A percentile compares a stretch with the other conserved stretches of the same genome.
These are phyloP conservation scores for Serendipita vermifera DNA, from an alignment of 768 basidiomycete species.

Conservation along the genomic window DNA sequence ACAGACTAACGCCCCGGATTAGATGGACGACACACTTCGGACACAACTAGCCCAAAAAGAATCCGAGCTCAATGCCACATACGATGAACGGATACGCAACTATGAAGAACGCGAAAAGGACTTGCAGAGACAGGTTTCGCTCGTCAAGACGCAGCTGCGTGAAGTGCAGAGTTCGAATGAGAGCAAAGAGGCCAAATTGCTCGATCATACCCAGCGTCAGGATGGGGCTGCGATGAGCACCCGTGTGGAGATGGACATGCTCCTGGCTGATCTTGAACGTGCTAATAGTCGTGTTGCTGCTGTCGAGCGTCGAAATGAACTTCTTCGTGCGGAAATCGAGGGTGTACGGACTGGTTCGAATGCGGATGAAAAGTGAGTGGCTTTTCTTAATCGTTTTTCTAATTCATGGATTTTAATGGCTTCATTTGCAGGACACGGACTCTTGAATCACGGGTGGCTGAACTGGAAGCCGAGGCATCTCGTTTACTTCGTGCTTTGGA, in stretches of 20 bases:
- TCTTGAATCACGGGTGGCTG: constrained; percentile 59
- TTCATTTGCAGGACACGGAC: constrained; percentile 27
- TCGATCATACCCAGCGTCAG: constrained; percentile 84
- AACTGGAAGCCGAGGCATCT: constrained; percentile 65
- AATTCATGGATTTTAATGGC: too few relatives aligned
- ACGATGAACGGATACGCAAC: constrained; percentile 90
- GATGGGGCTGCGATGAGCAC: constrained; percentile 80
- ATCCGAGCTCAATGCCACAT: constrained; percentile 91
- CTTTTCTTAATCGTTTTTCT: too few relatives aligned
- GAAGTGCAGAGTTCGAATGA: constrained; percentile 88
- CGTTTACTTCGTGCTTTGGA: constrained; percentile 55
- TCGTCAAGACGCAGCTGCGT: constrained; percentile 76
- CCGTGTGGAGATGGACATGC: constrained; percentile 87
- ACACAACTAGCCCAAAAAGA: constrained; percentile 87
- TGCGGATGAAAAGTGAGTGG: constrained; percentile 52
- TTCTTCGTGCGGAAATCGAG: constrained; percentile 92
- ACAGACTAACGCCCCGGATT: background rate
- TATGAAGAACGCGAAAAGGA: constrained; percentile 96
- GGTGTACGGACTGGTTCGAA: constrained; percentile 69
- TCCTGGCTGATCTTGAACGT: constrained; percentile 83
- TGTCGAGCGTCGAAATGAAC: constrained; percentile 89
- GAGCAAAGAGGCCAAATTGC: constrained; percentile 78
- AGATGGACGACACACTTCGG: constrained; percentile 92
- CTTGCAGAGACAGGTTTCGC: constrained; percentile 77
- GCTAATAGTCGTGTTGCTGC: constrained; percentile 90